A percentile compares a stretch with the other conserved stretches of the same genome.
These are phyloP conservation scores for Suillus subluteus DNA, from an alignment of 768 basidiomycete genomes.

Conservation along the genomic window DNA sequence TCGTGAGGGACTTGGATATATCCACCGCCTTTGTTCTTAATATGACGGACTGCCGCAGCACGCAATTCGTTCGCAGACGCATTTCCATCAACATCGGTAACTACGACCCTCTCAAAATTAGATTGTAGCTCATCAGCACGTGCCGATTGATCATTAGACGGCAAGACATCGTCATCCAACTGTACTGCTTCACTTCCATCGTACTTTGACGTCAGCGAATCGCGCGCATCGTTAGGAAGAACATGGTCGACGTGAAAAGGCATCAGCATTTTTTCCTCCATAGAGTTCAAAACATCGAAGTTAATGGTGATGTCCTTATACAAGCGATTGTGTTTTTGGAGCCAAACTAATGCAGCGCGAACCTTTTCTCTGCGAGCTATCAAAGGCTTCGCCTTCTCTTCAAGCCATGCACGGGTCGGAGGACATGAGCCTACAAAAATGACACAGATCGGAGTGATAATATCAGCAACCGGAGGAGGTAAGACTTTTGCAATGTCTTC, in stretches of 20 bases:
- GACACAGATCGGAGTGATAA: too few relatives aligned
- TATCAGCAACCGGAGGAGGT: too few relatives aligned
- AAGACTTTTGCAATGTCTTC: too few relatives aligned
- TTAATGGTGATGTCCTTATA: constrained; percentile 38
- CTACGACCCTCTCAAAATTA: constrained; percentile 30
- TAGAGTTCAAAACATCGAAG: constrained; percentile 20
- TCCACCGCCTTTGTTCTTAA: not conserved
- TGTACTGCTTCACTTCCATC: constrained; percentile 5
- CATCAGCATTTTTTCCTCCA: constrained; percentile 23
- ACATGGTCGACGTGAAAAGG: constrained; percentile 35
- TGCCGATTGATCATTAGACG: too few relatives aligned
- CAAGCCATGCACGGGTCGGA: too few relatives aligned
- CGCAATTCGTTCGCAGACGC: not conserved
- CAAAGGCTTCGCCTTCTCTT: constrained; percentile 37
- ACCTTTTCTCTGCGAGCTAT: constrained; percentile 36
- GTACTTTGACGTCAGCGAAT: constrained; percentile 20
- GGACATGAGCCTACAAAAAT: too few relatives aligned
- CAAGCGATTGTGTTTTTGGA: constrained; percentile 39
- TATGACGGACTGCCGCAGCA: not conserved
- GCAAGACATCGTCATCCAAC: too few relatives aligned
- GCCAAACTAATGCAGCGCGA: constrained; percentile 37
- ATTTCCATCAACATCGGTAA: constrained; percentile 32
- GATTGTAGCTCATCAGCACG: too few relatives aligned
- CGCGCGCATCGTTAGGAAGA: constrained; percentile 15
- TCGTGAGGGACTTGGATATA: not conserved